These are phyloP conservation scores for Penicillium aurantiogriseum DNA, from an alignment of 2,329 filamentous ascomycete species.

Conservation along the genomic window DNA sequence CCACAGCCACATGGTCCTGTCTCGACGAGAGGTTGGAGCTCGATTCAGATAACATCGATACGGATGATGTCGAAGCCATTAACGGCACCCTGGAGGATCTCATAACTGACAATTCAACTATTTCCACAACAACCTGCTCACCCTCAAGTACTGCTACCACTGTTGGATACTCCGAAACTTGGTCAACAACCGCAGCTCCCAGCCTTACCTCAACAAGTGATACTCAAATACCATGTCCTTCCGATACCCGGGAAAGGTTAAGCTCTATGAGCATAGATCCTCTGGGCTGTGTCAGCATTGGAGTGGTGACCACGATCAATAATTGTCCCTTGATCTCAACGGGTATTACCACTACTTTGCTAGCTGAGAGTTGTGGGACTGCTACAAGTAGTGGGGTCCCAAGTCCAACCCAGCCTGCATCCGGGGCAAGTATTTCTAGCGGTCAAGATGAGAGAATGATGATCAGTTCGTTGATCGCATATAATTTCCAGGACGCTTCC, in stretches of 20 bases:
- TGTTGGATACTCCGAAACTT: not conserved
- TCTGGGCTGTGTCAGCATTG: not conserved
- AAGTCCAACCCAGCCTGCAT: not conserved
- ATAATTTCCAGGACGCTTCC: not conserved
- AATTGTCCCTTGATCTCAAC: not conserved
- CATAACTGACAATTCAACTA: not conserved
- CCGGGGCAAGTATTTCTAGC: not conserved
- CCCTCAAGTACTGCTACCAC: not conserved
- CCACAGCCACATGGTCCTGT: not conserved
- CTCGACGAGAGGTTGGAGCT: not conserved
- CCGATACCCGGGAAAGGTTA: not conserved
- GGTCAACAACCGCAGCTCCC: not conserved
- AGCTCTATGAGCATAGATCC: not conserved
- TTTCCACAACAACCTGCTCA: not conserved
- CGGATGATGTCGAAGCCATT: not conserved
- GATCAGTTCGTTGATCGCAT: not conserved
- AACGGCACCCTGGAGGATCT: not conserved
- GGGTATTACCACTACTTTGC: not conserved
- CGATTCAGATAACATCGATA: not conserved
- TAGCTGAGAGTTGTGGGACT: not conserved
- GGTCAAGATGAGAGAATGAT: not conserved
- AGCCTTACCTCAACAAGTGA: not conserved
- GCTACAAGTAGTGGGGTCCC: not conserved
- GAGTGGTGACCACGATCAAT: not conserved
- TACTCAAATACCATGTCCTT: not conserved